These are phyloP conservation scores for Lactarius evosmus DNA, from an alignment of 768 basidiomycete species.

Conservation along the genomic window DNA sequence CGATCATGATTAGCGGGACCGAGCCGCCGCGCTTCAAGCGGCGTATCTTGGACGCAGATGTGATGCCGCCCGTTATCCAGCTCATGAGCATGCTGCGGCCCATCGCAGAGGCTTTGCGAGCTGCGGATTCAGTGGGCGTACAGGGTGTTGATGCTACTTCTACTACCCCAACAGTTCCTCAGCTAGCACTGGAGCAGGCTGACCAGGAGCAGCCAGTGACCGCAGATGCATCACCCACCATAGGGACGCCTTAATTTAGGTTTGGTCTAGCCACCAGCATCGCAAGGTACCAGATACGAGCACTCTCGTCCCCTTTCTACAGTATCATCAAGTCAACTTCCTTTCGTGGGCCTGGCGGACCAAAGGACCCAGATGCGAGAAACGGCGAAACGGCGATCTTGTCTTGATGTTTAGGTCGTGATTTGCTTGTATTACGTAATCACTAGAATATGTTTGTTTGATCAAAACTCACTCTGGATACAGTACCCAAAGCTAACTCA, in stretches of 20 bases:
- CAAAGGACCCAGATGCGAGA: too few relatives aligned
- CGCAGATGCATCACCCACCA: background rate
- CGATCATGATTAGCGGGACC: background rate
- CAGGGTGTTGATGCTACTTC: background rate
- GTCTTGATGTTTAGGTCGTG: too few relatives aligned
- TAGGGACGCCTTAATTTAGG: background rate
- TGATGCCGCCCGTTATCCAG: background rate
- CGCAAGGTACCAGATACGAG: too few relatives aligned
- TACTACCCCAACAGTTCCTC: background rate
- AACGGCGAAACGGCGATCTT: too few relatives aligned
- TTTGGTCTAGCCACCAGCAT: too few relatives aligned
- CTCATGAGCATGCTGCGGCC: conserved; percentile 16
- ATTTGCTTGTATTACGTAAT: too few relatives aligned
- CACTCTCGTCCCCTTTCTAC: too few relatives aligned
- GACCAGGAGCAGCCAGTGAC: background rate
- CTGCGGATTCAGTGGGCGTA: background rate
- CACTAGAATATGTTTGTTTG: too few relatives aligned
- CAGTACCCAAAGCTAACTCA: too few relatives aligned
- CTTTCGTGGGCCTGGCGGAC: too few relatives aligned
- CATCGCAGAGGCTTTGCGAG: background rate
- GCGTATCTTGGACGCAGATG: background rate
- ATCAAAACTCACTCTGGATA: too few relatives aligned
- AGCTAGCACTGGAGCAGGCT: background rate
- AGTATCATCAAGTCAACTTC: too few relatives aligned
- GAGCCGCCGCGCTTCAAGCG: conserved; percentile 4